Evolutionary conservation across 2,329 filamentous ascomycete genomes (phyloP), one percentile per base, ranked within the genome.

Genomic region (Didymella pinodella): DNA sequence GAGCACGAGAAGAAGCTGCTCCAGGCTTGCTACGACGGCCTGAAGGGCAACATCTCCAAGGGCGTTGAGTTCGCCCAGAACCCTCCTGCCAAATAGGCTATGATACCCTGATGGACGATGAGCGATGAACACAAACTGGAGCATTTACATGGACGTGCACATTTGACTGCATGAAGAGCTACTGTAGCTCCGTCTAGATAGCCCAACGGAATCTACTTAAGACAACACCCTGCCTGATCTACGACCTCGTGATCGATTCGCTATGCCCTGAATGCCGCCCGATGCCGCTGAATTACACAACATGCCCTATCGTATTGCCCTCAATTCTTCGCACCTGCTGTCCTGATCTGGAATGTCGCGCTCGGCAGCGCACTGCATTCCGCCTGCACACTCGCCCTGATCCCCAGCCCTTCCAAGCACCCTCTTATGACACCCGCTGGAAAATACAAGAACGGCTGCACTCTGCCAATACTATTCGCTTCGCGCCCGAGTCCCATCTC

Each of bases 331-430:
- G 84, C 78, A 26, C 87, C 84, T 50, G 90, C 81, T 38, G 91
- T 95, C 81, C 96, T 96, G 76, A 99, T 97, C 80, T 99, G 95
- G 77, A 99, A 99, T 0, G 93, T 92, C 34, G 94, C 95, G 6
- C 86, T 86, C 0, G 95, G 95, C 54, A 99, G 82, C 75, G 96
- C 94, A 55, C 84, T 90, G 54, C 90, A 91, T 79, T 97, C 95
- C 4, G 93, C 95, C 68, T 96, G 91, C 1, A 99, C 94, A 1
- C 90, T 96, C 10, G 93, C 93, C 69, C 89, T 89, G 68, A 98
- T 93, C 6, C 94, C 95, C 81, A 99, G 83, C 49, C 90, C 93
- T n/a, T 93, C 90, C 48, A 99, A 81, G n/a, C 92, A 93, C 29
- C 95, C 95, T 57, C 94, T 86, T 61, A 99, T 91, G 48, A 99